Evolutionary conservation across 148 eudicot species (phyloP), one percentile per base, ranked within the genome.

Genomic region (Vaccinium corymbosum): DNA sequence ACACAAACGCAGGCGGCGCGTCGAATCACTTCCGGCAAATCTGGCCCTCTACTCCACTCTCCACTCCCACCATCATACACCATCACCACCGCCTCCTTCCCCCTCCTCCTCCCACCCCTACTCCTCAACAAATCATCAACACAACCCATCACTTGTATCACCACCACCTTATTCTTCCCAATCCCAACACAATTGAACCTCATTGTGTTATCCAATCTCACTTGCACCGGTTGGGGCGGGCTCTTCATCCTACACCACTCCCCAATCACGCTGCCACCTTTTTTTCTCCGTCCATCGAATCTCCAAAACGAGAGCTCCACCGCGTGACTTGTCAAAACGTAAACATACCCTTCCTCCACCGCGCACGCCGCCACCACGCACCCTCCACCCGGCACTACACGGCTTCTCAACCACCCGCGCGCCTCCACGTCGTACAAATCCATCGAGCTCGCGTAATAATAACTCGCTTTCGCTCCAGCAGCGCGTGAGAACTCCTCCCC

Each of bases 331-430:
- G 93, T 85, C 1, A 95, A 80, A 16, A 94, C 83, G 82, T 93
- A 95, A 1, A 94, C 87, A 64, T 85, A 42, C 0, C 93, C 92
- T 4, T 27, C 92, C 16, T 6, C 72, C 4, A 94, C 90, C 22
- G 95, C 91, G 13, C 98, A 93, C 1, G 98, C 98, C 9, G 95
- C 98, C 85, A 94, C 98, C 51, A 94, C 93, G 76, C 98, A 95
- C 6, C 98, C 98, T 1, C 98, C 98, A 1, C 95, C 95, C 13
- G 98, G 98, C 1, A 95, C 92, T 0, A 85, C 84, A 4, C 95
- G 79, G 81, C 92, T 92, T 83, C 94, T 88, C 52, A 93, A 56
- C 98, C 98, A 95, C 66, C 56, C 86, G 46, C 91, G 64, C 13
- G 84, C 83, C 73, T n/a, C 91, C 81, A 87, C 92, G 52, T 93